Evolutionary conservation across 2,329 filamentous ascomycete genomes (phyloP).

Genomic region (Aspergillus sp.): DNA sequence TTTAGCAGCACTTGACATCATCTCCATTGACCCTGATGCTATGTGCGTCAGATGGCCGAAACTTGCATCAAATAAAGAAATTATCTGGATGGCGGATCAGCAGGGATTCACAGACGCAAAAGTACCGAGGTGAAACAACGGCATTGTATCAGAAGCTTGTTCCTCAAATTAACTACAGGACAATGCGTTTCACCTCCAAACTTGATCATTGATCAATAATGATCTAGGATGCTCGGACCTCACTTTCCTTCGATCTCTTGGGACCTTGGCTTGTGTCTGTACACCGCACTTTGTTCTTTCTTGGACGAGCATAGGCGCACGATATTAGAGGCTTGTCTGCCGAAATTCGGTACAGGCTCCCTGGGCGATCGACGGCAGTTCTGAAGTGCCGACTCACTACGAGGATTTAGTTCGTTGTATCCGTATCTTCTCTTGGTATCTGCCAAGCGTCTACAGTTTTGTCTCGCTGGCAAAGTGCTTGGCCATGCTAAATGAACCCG

Average conservation of each 20-base stretch:
- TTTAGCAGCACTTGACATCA: no score
- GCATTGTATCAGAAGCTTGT: conserved; percentile 4
- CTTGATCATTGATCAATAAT: neutral
- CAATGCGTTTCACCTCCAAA: neutral
- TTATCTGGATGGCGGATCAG: neutral
- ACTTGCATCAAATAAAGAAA: neutral
- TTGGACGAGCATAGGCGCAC: no score
- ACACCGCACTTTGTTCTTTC: no score
- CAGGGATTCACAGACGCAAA: neutral
- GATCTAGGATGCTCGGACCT: neutral
- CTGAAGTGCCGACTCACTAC: no score
- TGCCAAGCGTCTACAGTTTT: neutral
- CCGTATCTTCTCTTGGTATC: no score
- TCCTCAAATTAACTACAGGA: neutral
- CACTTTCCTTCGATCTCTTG: neutral
- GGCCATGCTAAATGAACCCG: neutral
- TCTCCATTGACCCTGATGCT: no score
- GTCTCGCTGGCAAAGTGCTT: no score
- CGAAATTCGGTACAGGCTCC: no score
- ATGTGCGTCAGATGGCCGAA: neutral
- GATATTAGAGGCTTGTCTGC: no score
- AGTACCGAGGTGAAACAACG: conserved; percentile 1
- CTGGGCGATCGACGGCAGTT: no score
- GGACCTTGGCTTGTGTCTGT: neutral
- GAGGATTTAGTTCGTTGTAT: no score